These are phyloP conservation scores for Chamaecyparis obtusa DNA, from an alignment of 75 land plant species.

Conservation along the genomic window DNA sequence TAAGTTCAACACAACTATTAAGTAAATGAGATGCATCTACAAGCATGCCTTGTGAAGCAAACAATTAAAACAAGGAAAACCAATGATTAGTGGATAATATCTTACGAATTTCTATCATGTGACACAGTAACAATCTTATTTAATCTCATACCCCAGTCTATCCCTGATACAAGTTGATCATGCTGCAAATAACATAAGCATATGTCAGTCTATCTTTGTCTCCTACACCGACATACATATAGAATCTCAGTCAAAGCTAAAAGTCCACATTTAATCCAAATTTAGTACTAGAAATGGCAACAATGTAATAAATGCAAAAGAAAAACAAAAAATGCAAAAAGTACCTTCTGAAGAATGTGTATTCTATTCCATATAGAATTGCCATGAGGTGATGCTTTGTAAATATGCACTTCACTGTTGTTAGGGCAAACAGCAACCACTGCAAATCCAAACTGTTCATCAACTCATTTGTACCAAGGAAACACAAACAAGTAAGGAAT, in stretches of 20 bases:
- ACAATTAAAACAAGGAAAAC: not conserved
- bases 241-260: not conserved
- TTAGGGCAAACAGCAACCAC: slow-evolving; percentile 97
- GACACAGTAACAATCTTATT: slow-evolving; percentile 95
- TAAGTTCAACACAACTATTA: not conserved
- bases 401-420: slow-evolving; percentile 94
- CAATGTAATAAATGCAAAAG: not conserved
- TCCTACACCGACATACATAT: not conserved
- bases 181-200: slow-evolving; percentile 51
- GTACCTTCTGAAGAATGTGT: slow-evolving; percentile 91
- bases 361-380: slow-evolving; percentile 75
- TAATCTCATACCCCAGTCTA: slow-evolving; percentile 87
- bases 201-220: not conserved
- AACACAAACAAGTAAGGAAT: not conserved
- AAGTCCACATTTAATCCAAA: not conserved
- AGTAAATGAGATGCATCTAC: not conserved
- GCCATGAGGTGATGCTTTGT: slow-evolving; percentile 47
- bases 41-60: not conserved
- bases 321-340: not conserved
- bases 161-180: slow-evolving; percentile 93
- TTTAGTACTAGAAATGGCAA: not conserved
- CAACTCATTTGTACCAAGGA: not conserved
- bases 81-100: not conserved
- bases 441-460: slow-evolving; percentile 26
- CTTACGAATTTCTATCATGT: slow-evolving; percentile 99